Percentiles rank a stretch among this genome's conserved stretches.
Conservation (phyloP, 352 stramenopile species). For the Phytophthora quininea region DNA sequence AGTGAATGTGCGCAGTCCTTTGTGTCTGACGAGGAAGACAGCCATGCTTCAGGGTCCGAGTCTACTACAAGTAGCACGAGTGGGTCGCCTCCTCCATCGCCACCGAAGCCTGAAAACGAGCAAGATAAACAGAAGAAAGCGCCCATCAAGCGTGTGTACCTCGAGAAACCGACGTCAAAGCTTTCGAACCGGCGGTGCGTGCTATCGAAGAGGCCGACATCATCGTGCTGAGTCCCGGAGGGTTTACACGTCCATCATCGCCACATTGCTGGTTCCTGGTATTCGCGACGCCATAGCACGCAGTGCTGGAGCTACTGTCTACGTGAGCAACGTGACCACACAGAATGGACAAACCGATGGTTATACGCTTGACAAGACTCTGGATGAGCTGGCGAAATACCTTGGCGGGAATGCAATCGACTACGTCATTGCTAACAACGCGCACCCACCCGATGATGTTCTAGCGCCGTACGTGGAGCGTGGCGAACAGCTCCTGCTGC, state of each 20-base stretch:
- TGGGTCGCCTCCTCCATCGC: slow-evolving; percentile 27
- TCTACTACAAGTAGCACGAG: slow-evolving; percentile 28
- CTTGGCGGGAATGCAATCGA: slow-evolving; percentile 78
- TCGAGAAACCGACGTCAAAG: slow-evolving; percentile 75
- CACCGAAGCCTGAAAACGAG: slow-evolving; percentile 24
- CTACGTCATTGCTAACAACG: slow-evolving; percentile 89
- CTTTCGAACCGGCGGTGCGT: slow-evolving; percentile 74
- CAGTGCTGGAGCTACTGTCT: slow-evolving; percentile 74
- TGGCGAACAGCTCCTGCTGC: slow-evolving; percentile 74
- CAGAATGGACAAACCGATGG: slow-evolving; percentile 84
- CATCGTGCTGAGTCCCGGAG: slow-evolving; percentile 80
- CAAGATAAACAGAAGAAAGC: slow-evolving; percentile 56
- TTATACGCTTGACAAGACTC: slow-evolving; percentile 73
- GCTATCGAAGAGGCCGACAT: slow-evolving; percentile 88
- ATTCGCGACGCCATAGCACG: slow-evolving; percentile 81
- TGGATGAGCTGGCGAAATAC: slow-evolving; percentile 71
- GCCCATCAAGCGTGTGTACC: slow-evolving; percentile 83
- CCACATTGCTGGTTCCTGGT: slow-evolving; percentile 76
- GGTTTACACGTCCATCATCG: slow-evolving; percentile 90
- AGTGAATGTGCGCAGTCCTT: slow-evolving; percentile 82
- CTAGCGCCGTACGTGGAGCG: slow-evolving; percentile 73
- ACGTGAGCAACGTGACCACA: slow-evolving; percentile 88
- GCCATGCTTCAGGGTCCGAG: slow-evolving; percentile 22
- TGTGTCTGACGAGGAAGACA: slow-evolving; percentile 35
- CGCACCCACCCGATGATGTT: slow-evolving; percentile 52